Evolutionary conservation across 2,329 filamentous ascomycete genomes (phyloP), one percentile per base, ranked within the genome.

Genomic region (Diaporthe eres): DNA sequence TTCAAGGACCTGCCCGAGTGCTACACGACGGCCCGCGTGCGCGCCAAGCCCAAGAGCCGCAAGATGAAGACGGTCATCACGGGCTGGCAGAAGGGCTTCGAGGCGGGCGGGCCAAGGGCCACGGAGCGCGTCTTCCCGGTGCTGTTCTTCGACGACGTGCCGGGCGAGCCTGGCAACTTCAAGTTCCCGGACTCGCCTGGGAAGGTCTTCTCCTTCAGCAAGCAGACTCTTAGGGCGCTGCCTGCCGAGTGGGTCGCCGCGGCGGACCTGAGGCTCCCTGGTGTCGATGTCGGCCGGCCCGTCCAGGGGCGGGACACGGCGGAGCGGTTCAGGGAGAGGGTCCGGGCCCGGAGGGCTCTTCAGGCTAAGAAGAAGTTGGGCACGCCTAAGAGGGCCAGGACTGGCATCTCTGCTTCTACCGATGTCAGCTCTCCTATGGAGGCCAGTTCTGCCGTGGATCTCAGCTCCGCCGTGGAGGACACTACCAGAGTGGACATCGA

Each of bases 161-260:
- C 5, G 1, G 67, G 57, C 19, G 68, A 39, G 19, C 65, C 67
- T 6, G 65, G 65, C 9, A 44, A 68, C 31, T 55, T 74, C 25
- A 42, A 31, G 37, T 65, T 76, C n/a, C 47, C 49, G 19, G 34
- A 15, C 34, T 39, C 71, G 12, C 57, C 49, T 7, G n/a, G 37
- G 65, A 61, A 57, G 65, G 3, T 31, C 7, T 67, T 72, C 55
- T 28, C 25, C 17, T 76, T 76, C 51, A 39, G n/a, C 15, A 65
- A 71, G 47, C 22, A 28, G 39, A 53, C 72, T 2, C 9, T 58
- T 4, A 13, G 2, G 4, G 55, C 49, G 19, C 65, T 68, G 22
- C 75, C 67, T 5, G 55, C 51, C 19, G 75, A 76, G 57, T 76
- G 75, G 75, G 58, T 74, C 1, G 58, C 58, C 12, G 75, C 72